Evolutionary conservation across 1,284 basidiomycete genomes (phyloP), one percentile per base, ranked within the genome.

Genomic region (Ceratobasidium sp.): DNA sequence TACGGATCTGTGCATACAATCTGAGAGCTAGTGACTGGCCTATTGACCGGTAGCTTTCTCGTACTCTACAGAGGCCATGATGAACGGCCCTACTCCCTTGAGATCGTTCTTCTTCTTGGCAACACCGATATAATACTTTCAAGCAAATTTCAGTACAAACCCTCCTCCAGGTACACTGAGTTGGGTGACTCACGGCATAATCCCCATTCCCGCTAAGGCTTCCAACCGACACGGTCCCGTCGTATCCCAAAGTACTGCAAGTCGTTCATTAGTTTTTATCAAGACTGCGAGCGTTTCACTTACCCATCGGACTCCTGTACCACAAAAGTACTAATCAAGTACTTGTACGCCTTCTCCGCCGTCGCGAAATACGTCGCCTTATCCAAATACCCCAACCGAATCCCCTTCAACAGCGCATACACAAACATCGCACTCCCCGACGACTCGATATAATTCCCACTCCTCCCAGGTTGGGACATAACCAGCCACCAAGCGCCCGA

Each of bases 401-500:
- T 82, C 1, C 80, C 84, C 73, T 85, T 85, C 74, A 86, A 76
- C 30, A 86, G 72, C 4, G 84, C 73, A 77, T 86, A 86, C 1
- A 85, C 82, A 73, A 83, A 85, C 85, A 86, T 86, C 38, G 82
- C 79, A 1, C 81, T 77, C 0, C 82, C 85, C 69, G 84, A 85
- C 77, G 84, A 85, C 80, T 87, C 85, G 74, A 86, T 84, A 74
- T 86, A 86, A 75, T 87, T 87, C 23, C 80, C 80, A 50, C 77
- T 77, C n/a, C 83, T 77, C 11, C 84, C 85, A n/a, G 85, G 84
- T 76, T 85, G 82, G 6, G 83, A 84, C 50, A 86, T 80, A 2
- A 86, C 84, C 26, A 85, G 80, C 85, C 85, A 86, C 85, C 85
- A 86, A 9, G 80, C 84, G 16, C 83, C 84, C 6, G 80, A 80